A percentile compares a stretch with the other conserved stretches of the same genome.
Evolutionary conservation across 768 basidiomycete species (phyloP).

Genomic region (Mycena haematopus): DNA sequence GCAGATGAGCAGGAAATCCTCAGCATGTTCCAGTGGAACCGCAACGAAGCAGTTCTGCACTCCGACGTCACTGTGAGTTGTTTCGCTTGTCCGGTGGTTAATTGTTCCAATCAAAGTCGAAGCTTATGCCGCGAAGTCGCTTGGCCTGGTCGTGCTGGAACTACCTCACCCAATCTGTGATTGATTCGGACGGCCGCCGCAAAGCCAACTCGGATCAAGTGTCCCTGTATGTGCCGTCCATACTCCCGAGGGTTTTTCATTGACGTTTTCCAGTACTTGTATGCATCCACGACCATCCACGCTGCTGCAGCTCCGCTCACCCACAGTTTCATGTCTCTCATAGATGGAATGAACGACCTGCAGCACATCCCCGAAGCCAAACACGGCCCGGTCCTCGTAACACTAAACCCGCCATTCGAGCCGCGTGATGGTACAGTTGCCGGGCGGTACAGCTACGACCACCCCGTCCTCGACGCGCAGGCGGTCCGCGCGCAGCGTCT

Average conservation of each 20-base stretch:
- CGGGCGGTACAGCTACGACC: conserved; percentile 67
- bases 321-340: conserved; percentile 6
- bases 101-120: background rate
- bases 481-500: conserved; percentile 61
- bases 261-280: conserved; percentile 49
- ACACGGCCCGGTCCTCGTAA: conserved; percentile 71
- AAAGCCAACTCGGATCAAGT: conserved; percentile 63
- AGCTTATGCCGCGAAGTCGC: conserved; percentile 72
- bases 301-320: background rate
- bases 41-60: conserved; percentile 73
- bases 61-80: conserved; percentile 62
- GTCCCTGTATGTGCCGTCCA: conserved; percentile 55
- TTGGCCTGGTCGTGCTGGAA: conserved; percentile 83
- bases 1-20: conserved; percentile 62
- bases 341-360: conserved; percentile 79
- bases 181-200: conserved; percentile 41
- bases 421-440: conserved; percentile 51
- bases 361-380: conserved; percentile 64
- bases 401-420: conserved; percentile 75
- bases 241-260: conserved; percentile 1
- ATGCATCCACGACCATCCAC: conserved; percentile 16
- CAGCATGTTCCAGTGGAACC: conserved; percentile 66
- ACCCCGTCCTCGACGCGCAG: conserved; percentile 67
- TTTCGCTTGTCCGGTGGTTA: conserved; percentile 7
- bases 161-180: conserved; percentile 62